Percentiles rank a stretch among this genome's conserved stretches.
Conservation (phyloP, 352 stramenopile genomes). For the Pythium dissimile region DNA sequence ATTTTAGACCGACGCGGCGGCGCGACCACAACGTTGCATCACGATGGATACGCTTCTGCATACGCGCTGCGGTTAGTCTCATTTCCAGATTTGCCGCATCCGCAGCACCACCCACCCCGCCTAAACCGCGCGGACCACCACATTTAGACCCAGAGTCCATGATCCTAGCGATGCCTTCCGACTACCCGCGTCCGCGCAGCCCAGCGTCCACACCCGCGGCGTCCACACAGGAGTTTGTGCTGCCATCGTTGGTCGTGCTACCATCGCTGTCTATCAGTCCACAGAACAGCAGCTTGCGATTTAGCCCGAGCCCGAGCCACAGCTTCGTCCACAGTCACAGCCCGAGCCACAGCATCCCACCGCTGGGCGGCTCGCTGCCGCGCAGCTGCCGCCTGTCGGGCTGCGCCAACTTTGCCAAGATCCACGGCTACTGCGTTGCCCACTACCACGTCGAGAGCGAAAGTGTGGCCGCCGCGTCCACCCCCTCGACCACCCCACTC, state of each 20-base stretch:
- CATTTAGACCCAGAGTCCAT: background rate
- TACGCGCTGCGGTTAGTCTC: background rate
- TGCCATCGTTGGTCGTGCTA: slow-evolving; percentile 18
- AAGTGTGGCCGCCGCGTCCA: background rate
- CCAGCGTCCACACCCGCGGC: background rate
- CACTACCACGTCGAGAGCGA: slow-evolving; percentile 40
- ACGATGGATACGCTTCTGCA: slow-evolving; percentile 15
- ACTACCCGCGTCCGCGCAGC: background rate
- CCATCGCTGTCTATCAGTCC: slow-evolving; percentile 42
- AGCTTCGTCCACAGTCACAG: slow-evolving; percentile 6
- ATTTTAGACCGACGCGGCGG: background rate
- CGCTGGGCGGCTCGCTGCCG: slow-evolving; percentile 32
- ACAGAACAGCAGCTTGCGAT: slow-evolving; percentile 21
- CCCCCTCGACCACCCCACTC: background rate
- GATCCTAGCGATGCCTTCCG: slow-evolving; percentile 13
- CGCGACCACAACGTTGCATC: slow-evolving; percentile 8
- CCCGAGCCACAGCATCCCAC: slow-evolving; percentile 25
- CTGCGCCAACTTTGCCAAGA: slow-evolving; percentile 63
- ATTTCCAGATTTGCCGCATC: slow-evolving; percentile 5
- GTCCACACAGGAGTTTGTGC: slow-evolving; percentile 8
- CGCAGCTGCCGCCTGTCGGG: slow-evolving; percentile 46
- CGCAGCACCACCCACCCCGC: background rate
- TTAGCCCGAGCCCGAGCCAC: slow-evolving; percentile 7
- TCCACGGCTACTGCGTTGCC: slow-evolving; percentile 60
- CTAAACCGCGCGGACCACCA: background rate